A percentile compares a stretch with the other conserved stretches of the same genome.
These are phyloP conservation scores for Melanomma pulvis-pyrius DNA, from an alignment of 495 filamentous ascomycete genomes.

Conservation along the genomic window DNA sequence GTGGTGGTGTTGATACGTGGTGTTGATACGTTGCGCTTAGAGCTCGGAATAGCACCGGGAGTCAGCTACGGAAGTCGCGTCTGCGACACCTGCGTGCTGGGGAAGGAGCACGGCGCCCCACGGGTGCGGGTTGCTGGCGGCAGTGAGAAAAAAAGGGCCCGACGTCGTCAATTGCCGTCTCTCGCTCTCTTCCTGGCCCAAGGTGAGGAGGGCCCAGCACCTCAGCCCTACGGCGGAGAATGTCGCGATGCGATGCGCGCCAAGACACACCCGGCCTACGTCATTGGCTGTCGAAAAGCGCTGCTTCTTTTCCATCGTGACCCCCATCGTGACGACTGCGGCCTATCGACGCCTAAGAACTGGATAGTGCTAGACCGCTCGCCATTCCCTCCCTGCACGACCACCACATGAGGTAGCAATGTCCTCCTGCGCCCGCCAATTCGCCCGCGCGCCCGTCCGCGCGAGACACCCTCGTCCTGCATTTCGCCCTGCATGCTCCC, in stretches of 20 bases:
- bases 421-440: slow-evolving; percentile 49
- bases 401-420: slow-evolving; percentile 45
- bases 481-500: slow-evolving; percentile 14
- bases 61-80: neutral
- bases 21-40: slow-evolving; percentile 36
- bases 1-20: neutral
- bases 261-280: slow-evolving; percentile 10
- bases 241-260: slow-evolving; percentile 1
- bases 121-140: too few relatives aligned
- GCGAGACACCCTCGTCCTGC: neutral
- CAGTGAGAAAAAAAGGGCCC: too few relatives aligned
- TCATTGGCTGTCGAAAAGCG: slow-evolving; percentile 7
- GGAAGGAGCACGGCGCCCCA: too few relatives aligned
- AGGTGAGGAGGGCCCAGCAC: neutral
- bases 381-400: neutral
- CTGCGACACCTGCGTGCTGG: neutral
- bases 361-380: neutral
- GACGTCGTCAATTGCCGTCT: neutral
- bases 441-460: slow-evolving; percentile 42
- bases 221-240: neutral
- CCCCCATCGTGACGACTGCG: neutral
- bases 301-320: slow-evolving; percentile 21
- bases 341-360: neutral
- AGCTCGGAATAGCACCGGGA: slow-evolving; percentile 7
- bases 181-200: too few relatives aligned